These are phyloP conservation scores for Fusarium stilboides DNA, from an alignment of 2,329 filamentous ascomycete genomes.

Conservation along the genomic window DNA sequence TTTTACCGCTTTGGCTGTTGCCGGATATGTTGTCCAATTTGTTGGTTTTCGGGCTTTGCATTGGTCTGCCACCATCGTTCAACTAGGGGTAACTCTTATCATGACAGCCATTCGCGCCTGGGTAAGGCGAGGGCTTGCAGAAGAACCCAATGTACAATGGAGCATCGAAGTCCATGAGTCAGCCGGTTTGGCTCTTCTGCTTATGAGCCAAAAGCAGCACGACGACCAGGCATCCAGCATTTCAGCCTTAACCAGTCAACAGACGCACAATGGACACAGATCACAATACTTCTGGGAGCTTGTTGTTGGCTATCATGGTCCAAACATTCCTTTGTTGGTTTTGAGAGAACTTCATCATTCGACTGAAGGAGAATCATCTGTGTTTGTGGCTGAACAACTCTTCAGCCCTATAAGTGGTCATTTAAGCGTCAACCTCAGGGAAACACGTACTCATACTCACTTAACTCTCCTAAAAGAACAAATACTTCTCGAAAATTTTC, in stretches of 20 bases:
- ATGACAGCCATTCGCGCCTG: background rate
- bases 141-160: background rate
- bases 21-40: background rate
- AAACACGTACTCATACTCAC: no score
- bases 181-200: background rate
- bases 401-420: background rate
- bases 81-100: background rate
- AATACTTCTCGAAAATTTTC: no score
- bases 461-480: no score
- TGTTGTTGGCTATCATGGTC: background rate
- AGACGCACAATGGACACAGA: background rate
- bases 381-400: background rate
- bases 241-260: background rate
- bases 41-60: background rate
- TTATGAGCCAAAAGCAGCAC: background rate
- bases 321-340: no score
- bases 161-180: rapidly evolving
- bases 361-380: background rate
- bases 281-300: background rate
- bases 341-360: no score
- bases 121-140: background rate
- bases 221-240: no score
- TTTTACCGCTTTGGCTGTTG: background rate
- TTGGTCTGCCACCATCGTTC: background rate
- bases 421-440: background rate